Percentiles rank a stretch among this genome's conserved stretches.
phyloP scores from a whole-genome alignment of 257 asterid species.

The Rehmannia glutinosa region DNA sequence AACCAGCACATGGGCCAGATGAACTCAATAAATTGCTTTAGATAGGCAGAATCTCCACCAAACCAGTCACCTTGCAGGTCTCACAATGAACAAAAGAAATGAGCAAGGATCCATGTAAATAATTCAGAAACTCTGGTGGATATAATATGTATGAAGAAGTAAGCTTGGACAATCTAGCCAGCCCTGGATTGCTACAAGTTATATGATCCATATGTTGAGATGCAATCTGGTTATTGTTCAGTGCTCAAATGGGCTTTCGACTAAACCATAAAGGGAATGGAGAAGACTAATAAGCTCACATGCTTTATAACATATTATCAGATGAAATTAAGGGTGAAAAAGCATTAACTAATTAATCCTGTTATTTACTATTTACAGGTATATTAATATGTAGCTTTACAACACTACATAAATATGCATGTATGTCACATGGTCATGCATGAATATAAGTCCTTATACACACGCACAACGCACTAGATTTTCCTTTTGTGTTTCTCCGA shows the following conservation, averaged over 20 bases:
- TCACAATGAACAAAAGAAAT: not conserved
- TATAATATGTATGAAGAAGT: not conserved
- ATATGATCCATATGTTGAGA: not conserved
- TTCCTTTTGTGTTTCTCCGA: too few relatives aligned
- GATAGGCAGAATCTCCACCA: not conserved
- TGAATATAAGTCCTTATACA: not conserved
- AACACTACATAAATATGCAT: not conserved
- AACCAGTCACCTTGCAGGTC: not conserved
- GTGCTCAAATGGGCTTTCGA: not conserved
- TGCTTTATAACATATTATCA: not conserved
- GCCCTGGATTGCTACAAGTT: not conserved
- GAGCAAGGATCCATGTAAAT: not conserved
- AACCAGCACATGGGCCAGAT: not conserved
- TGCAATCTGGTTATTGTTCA: not conserved
- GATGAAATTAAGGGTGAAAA: not conserved
- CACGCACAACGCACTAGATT: too few relatives aligned
- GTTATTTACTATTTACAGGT: not conserved
- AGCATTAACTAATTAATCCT: not conserved
- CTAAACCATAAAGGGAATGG: not conserved
- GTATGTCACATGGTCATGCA: not conserved
- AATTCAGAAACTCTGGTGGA: not conserved
- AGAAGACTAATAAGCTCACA: not conserved
- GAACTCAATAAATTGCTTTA: not conserved
- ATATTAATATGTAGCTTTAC: not conserved
- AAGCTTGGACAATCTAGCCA: constrained; percentile 4